Evolutionary conservation across 2,329 filamentous ascomycete species (phyloP), one percentile per base, ranked within the genome.

Genomic region (Cladophialophora yegresii): DNA sequence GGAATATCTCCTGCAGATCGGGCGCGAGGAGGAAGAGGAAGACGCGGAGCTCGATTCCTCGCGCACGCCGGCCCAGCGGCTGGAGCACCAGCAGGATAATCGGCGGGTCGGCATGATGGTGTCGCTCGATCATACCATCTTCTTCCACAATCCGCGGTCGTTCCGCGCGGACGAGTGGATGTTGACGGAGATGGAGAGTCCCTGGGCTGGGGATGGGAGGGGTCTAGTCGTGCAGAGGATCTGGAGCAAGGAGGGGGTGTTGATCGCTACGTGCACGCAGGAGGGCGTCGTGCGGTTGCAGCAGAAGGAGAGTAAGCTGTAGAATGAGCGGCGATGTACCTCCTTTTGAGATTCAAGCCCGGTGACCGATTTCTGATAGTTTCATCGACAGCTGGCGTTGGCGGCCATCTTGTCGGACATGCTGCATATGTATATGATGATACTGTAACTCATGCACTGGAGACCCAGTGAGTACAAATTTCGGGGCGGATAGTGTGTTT

Each of bases 141-240:
- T 81, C 69, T 83, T 83, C 72, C 81, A 83, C 63, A 79, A 80
- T 59, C 79, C 80, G 22, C 72, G 77, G 62, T 77, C 75, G 2
- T 81, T 83, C 69, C 73, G 78, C 26, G 80, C 79, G 10, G 81
- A 83, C 70, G 79, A 83, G 67, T 83, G 81, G 81, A 75, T 83
- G 73, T 75, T 82, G 69, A 76, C 74, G 7, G 80, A 82, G 72
- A 82, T 80, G 75, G 76, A 80, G 62, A 81, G 78, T 58, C 80
- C 81, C 8, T 83, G 81, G 81, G 79, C 81, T 12, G 81, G 81
- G 3, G 80, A 81, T 65, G 81, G 80, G 12, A 76, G 81, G 54
- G 81, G 81, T 0, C 69, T 82, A 67, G 80, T 79, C 9, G 73
- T 77, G 61, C 81, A 82, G 72, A 78, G 77, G 70, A 80, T 83